These are phyloP conservation scores for Crithidia bombi DNA, from an alignment of 208 protist genomes.

Conservation along the genomic window DNA sequence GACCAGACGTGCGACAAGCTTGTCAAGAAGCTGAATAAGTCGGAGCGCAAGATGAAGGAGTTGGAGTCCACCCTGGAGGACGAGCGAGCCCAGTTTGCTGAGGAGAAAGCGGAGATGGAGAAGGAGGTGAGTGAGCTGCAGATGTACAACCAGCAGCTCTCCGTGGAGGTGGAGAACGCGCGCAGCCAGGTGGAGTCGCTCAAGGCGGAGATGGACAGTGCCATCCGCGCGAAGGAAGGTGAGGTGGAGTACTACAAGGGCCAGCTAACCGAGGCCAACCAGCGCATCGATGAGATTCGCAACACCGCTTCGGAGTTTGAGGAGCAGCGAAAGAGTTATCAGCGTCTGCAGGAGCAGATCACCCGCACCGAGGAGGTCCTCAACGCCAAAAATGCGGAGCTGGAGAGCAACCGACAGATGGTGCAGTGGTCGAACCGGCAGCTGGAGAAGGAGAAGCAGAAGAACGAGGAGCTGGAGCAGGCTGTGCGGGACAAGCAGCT, in stretches of 20 bases:
- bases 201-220: slow-evolving; percentile 62
- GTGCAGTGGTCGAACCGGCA: slow-evolving; percentile 87
- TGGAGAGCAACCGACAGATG: slow-evolving; percentile 90
- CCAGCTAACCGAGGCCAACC: slow-evolving; percentile 58
- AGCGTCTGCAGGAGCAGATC: slow-evolving; percentile 83
- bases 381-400: slow-evolving; percentile 70
- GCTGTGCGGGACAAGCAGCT: slow-evolving; percentile 71
- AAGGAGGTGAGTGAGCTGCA: slow-evolving; percentile 73
- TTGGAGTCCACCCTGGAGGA: slow-evolving; percentile 77
- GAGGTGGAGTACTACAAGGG: slow-evolving; percentile 80
- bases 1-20: slow-evolving; percentile 88
- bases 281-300: slow-evolving; percentile 67
- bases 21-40: slow-evolving; percentile 92
- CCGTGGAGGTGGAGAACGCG: slow-evolving; percentile 82
- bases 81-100: slow-evolving; percentile 75
- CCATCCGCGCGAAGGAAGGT: slow-evolving; percentile 71
- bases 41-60: slow-evolving; percentile 76
- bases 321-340: slow-evolving; percentile 81
- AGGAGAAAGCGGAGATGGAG: slow-evolving; percentile 74
- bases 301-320: slow-evolving; percentile 71
- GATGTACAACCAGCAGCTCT: slow-evolving; percentile 81
- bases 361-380: slow-evolving; percentile 72
- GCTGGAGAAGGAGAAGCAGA: slow-evolving; percentile 88
- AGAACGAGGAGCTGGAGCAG: slow-evolving; percentile 79
- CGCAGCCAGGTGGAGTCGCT: slow-evolving; percentile 56